Evolutionary conservation across 1,139 yeast genomes (phyloP), one percentile per base, ranked within the genome.

Genomic region (Eremothecium gossypii): DNA sequence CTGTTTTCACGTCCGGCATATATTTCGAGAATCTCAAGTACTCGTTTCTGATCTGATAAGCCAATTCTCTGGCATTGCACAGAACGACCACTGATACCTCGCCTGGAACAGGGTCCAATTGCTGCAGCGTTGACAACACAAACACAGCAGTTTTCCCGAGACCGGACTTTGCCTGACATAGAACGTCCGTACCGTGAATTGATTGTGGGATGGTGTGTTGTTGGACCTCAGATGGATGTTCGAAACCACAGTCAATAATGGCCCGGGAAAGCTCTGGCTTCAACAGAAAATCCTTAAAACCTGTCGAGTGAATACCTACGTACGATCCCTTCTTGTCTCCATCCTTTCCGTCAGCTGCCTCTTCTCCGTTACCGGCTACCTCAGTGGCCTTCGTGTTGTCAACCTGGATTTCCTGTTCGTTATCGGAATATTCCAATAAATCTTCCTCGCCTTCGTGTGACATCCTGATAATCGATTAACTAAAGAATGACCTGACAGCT

Each of bases 151-250:
- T 91, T 69, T 91, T 91, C 80, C 98, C 98, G 57, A 91, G 76
- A 81, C 98, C 98, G 39, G 98, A 91, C 74, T 91, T 91, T 67
- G 98, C 98, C 73, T 91, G 98, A 72, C 98, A 91, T 54, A 91
- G 72, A 47, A 91, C 97, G 63, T 91, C 98, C 50, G 96, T 89
- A 64, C 98, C 98, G 60, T 91, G 83, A 60, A 91, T 87, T 45
- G 97, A 85, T 71, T 91, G 98, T 45, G 98, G 98, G 61, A 91
- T 91, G 70, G 96, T 86, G 58, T 87, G 93, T 73, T 91, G 98
- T 73, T 91, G 98, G 55, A 91, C 98, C 81, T 91, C 98, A 51
- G 96, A 87, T 54, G 98, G 98, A 73, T 91, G 98, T 73, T 91
- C 98, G 64, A 91, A 91, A 74, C 98, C 98, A 74, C 96, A 87